Evolutionary conservation across 1,284 basidiomycete species (phyloP).

Genomic region (Melampsora americana): DNA sequence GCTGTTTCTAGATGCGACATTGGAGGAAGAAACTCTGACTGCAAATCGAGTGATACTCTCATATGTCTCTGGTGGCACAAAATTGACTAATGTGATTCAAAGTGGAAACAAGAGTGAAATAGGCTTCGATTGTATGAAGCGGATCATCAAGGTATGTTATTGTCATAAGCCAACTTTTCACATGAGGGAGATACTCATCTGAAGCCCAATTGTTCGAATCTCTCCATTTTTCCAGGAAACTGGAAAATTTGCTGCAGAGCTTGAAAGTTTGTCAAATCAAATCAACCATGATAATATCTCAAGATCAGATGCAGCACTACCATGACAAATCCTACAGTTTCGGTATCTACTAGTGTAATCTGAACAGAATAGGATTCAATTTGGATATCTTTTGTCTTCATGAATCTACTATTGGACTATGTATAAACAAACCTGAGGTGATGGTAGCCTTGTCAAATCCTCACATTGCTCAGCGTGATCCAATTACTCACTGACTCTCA

Average conservation of each 20-base stretch:
- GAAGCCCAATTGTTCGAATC: background rate
- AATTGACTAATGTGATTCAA: slow-evolving; percentile 42
- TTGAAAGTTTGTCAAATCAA: slow-evolving; percentile 3
- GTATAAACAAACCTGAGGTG: no score
- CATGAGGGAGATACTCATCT: background rate
- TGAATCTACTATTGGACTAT: no score
- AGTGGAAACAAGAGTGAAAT: slow-evolving; percentile 42
- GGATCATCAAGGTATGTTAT: slow-evolving; percentile 33
- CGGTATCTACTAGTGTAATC: no score
- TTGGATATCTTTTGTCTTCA: no score
- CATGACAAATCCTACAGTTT: background rate
- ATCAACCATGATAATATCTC: background rate
- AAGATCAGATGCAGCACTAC: background rate
- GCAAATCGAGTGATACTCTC: slow-evolving; percentile 36
- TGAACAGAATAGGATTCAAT: no score
- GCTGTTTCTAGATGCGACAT: slow-evolving; percentile 39
- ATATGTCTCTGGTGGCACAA: slow-evolving; percentile 31
- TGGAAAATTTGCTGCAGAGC: background rate
- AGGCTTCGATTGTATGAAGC: slow-evolving; percentile 27
- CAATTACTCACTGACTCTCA: no score
- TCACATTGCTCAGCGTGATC: no score
- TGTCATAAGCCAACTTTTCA: background rate
- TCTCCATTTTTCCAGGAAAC: background rate
- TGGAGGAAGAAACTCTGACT: slow-evolving; percentile 42
- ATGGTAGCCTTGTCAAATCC: no score